Evolutionary conservation across 2,329 filamentous ascomycete genomes (phyloP).

Genomic region (Cadophora gregata): DNA sequence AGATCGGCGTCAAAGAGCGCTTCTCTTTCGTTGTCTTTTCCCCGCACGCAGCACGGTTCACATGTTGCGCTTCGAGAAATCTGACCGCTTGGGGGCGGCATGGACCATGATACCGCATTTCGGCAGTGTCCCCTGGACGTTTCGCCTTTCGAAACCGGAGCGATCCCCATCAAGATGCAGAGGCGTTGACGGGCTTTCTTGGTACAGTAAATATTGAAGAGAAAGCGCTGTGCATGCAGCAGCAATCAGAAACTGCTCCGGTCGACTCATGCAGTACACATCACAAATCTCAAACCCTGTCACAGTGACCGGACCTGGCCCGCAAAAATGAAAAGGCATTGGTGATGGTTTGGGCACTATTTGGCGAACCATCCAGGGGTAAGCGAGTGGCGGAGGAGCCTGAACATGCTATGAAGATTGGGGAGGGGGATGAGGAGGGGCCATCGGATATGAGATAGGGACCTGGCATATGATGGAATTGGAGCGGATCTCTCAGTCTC

Average conservation of each 20-base stretch:
- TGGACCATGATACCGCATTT: constrained; percentile 10
- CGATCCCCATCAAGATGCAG: background rate
- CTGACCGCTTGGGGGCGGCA: constrained; percentile 10
- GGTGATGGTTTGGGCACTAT: constrained; percentile 3
- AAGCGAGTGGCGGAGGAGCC: constrained; percentile 8
- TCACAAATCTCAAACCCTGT: constrained; percentile 11
- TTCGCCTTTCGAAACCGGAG: constrained; percentile 23
- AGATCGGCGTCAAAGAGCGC: constrained; percentile 24
- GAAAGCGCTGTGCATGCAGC: constrained; percentile 23
- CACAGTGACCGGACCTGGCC: background rate
- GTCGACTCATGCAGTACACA: constrained; percentile 23
- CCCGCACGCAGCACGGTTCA: constrained; percentile 17
- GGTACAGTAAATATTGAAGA: background rate
- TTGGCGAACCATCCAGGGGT: constrained; percentile 10
- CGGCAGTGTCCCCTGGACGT: constrained; percentile 16
- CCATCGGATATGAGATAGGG: constrained; percentile 5
- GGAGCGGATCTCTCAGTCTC: background rate
- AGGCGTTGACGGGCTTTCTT: background rate
- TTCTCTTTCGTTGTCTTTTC: constrained; percentile 11
- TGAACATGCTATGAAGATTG: constrained; percentile 4
- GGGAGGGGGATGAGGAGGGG: background rate
- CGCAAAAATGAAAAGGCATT: background rate
- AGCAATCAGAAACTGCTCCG: constrained; percentile 15
- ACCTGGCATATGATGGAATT: background rate
- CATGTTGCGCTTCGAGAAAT: constrained; percentile 6